A percentile compares a stretch with the other conserved stretches of the same genome.
phyloP scores from a whole-genome alignment of 1,284 basidiomycete genomes.

The Apiotrichum mycotoxinovorans region DNA sequence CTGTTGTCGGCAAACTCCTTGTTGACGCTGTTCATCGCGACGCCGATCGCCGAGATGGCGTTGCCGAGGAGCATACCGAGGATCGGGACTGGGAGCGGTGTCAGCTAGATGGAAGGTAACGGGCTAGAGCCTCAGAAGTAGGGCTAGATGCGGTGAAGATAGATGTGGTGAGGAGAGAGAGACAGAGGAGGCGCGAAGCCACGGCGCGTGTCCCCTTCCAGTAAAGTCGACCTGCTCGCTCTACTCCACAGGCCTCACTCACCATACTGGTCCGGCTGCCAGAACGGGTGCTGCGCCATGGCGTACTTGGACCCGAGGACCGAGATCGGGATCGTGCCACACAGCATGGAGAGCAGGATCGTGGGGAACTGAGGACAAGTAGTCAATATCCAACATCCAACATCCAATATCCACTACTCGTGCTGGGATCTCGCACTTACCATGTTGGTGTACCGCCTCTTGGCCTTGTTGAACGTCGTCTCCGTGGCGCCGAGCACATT shows the following conservation, averaged over 20 bases:
- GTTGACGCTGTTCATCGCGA: slow-evolving; percentile 57
- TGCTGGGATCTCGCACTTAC: slow-evolving; percentile 52
- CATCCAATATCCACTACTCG: no score
- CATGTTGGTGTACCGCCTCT: slow-evolving; percentile 69
- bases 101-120: neutral
- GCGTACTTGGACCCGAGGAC: slow-evolving; percentile 71
- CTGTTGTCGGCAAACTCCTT: slow-evolving; percentile 59
- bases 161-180: no score
- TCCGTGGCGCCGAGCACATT: slow-evolving; percentile 64
- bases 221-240: no score
- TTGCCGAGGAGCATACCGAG: slow-evolving; percentile 83
- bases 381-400: no score
- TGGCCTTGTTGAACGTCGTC: slow-evolving; percentile 66
- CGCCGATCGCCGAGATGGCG: slow-evolving; percentile 69
- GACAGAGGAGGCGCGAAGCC: no score
- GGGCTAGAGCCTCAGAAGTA: neutral
- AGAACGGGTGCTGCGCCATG: slow-evolving; percentile 71
- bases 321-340: slow-evolving; percentile 73
- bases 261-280: slow-evolving; percentile 78
- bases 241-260: no score
- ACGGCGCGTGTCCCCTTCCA: no score
- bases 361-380: slow-evolving; percentile 61
- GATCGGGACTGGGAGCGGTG: slow-evolving; percentile 63
- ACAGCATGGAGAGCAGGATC: slow-evolving; percentile 65
- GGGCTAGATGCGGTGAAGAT: neutral